Evolutionary conservation across 129 eudicot species (phyloP).

Genomic region (Flaveria bidentis): DNA sequence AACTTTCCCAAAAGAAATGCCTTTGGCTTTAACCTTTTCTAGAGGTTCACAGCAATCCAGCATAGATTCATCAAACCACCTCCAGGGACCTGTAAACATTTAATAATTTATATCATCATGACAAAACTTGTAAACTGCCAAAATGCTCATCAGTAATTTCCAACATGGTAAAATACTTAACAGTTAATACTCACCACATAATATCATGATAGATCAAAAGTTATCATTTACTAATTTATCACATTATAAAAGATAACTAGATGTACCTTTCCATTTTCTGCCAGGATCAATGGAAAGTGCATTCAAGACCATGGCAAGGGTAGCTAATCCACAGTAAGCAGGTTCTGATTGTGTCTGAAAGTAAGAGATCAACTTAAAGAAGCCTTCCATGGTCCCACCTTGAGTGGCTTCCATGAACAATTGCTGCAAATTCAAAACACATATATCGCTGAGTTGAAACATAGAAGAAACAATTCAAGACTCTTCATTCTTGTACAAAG

Average conservation of each 20-base stretch:
- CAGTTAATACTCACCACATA: not conserved
- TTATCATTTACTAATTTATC: not conserved
- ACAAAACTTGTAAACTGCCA: constrained; percentile 6
- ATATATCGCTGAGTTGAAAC: constrained; percentile 17
- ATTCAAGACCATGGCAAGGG: constrained; percentile 96
- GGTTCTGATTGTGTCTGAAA: constrained; percentile 99
- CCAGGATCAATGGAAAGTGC: constrained; percentile 98
- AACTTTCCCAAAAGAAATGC: constrained; percentile 93
- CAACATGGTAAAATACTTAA: not conserved
- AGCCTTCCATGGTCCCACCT: constrained; percentile 94
- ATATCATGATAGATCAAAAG: not conserved
- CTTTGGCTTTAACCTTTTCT: constrained; percentile 82
- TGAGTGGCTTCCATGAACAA: constrained; percentile 85
- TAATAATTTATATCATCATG: not conserved
- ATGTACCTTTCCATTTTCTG: constrained; percentile 95
- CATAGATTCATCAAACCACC: constrained; percentile 99
- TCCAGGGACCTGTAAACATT: constrained; percentile 69
- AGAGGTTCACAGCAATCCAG: constrained; percentile 92
- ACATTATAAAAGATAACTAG: not conserved
- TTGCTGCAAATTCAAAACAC: constrained; percentile 58
- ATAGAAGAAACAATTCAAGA: not conserved
- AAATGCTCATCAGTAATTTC: not conserved
- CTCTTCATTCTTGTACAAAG: not conserved
- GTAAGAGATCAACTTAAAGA: constrained; percentile 84
- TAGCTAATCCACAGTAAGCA: constrained; percentile 98